Conservation (phyloP, 106 monocot genomes). For the Vanilla planifolia region DNA sequence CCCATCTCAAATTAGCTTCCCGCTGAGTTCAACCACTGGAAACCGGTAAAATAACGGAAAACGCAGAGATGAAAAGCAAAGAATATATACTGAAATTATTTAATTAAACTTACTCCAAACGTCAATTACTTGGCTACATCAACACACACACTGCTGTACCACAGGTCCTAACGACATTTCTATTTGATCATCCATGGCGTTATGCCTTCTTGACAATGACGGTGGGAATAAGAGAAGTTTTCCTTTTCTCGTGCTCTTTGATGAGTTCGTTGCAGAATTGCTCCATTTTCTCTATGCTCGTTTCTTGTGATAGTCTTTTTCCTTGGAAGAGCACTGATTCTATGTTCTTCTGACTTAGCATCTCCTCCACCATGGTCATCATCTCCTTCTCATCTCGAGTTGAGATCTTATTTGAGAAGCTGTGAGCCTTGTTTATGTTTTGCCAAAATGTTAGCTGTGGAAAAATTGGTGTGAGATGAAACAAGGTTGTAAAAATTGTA, state of each 20-base stretch:
- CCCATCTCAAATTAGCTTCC: background rate
- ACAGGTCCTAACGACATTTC: too few species aligned
- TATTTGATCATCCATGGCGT: slow-evolving; percentile 8
- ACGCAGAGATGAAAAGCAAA: background rate
- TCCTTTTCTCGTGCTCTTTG: slow-evolving; percentile 12
- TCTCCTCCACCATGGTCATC: slow-evolving; percentile 2
- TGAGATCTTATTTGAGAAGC: background rate
- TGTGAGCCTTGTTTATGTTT: background rate
- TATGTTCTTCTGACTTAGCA: slow-evolving; percentile 10
- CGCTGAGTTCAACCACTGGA: background rate
- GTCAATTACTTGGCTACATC: too few species aligned
- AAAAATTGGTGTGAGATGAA: background rate
- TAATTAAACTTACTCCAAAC: too few species aligned
- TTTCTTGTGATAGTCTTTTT: slow-evolving; percentile 7
- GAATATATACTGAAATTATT: too few species aligned
- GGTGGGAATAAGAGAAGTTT: background rate
- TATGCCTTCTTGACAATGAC: slow-evolving; percentile 14
- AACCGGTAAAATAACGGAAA: background rate
- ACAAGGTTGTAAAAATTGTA: background rate
- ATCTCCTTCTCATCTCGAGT: background rate
- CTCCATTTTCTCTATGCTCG: slow-evolving; percentile 13
- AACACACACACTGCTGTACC: too few species aligned
- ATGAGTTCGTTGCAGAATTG: slow-evolving; percentile 1
- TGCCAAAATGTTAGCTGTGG: background rate
- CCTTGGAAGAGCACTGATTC: slow-evolving; percentile 23